phyloP scores from a whole-genome alignment of 805 yeast genomes.

The Candida peoriensis region DNA sequence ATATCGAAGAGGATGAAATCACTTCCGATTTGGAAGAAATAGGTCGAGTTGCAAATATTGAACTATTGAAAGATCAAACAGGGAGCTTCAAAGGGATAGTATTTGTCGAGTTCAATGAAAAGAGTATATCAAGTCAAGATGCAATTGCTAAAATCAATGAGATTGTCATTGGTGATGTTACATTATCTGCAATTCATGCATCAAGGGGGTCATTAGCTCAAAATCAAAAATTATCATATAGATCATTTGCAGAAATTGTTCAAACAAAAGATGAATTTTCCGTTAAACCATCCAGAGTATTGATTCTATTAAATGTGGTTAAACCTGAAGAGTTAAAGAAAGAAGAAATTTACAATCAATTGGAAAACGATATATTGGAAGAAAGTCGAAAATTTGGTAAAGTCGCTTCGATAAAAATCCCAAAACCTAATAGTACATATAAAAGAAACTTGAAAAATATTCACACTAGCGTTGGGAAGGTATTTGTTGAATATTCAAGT shows the following conservation, averaged over 20 bases:
- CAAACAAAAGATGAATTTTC: constrained; percentile 1
- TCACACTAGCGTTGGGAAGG: constrained; percentile 62
- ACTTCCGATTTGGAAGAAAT: constrained; percentile 35
- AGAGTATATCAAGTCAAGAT: not conserved
- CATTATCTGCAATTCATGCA: constrained; percentile 31
- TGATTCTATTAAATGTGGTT: constrained; percentile 63
- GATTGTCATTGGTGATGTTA: constrained; percentile 31
- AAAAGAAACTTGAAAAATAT: constrained; percentile 39
- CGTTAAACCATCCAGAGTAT: constrained; percentile 34
- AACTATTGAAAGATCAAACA: constrained; percentile 41
- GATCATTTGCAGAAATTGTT: constrained; percentile 19
- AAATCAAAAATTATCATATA: constrained; percentile 15
- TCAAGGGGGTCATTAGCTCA: constrained; percentile 29
- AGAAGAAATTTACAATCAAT: constrained; percentile 40
- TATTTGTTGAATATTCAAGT: constrained; percentile 60
- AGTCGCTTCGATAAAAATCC: constrained; percentile 52
- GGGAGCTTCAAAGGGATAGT: constrained; percentile 53
- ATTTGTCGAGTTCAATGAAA: constrained; percentile 44
- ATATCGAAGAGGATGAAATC: constrained; percentile 38
- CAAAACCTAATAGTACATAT: constrained; percentile 44
- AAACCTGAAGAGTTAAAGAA: constrained; percentile 59
- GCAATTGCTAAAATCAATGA: constrained; percentile 30
- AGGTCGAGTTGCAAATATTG: constrained; percentile 36
- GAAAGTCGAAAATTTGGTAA: constrained; percentile 49
- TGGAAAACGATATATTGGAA: constrained; percentile 44